Evolutionary conservation across 164 flowering plant species (phyloP).

Genomic region (Stephania yunnanensis): DNA sequence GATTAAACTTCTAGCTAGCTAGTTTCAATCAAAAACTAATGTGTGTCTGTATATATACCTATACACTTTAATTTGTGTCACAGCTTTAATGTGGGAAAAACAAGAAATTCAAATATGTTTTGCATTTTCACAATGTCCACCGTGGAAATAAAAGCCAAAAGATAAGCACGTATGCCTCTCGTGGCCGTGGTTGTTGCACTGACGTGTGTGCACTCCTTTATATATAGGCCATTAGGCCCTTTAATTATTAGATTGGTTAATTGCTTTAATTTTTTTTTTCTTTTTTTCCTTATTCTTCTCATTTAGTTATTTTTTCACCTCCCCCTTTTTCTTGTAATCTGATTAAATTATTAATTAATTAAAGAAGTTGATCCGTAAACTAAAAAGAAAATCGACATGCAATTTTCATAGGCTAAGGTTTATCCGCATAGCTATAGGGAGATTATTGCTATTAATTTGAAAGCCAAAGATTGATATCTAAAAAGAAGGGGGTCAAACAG

Average conservation of each 20-base stretch:
- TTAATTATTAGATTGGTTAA: background rate
- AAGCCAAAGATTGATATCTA: too few species aligned
- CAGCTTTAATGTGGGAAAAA: background rate
- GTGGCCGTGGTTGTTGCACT: slow-evolving; percentile 17
- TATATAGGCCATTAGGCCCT: background rate
- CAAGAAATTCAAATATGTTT: background rate
- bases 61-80: too few species aligned
- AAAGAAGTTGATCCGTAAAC: background rate
- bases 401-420: too few species aligned
- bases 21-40: too few species aligned
- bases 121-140: slow-evolving; percentile 7
- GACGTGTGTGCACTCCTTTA: too few species aligned
- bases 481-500: too few species aligned
- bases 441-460: too few species aligned
- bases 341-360: background rate
- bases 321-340: background rate
- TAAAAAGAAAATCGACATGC: background rate
- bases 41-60: too few species aligned
- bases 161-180: slow-evolving; percentile 18
- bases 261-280: background rate
- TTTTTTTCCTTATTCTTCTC: background rate
- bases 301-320: background rate
- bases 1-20: too few species aligned
- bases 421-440: too few species aligned
- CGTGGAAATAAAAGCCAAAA: slow-evolving; percentile 3